Evolutionary conservation across 2,329 filamentous ascomycete species (phyloP), one percentile per base, ranked within the genome.

Genomic region (Ilyonectria mors-panacis): DNA sequence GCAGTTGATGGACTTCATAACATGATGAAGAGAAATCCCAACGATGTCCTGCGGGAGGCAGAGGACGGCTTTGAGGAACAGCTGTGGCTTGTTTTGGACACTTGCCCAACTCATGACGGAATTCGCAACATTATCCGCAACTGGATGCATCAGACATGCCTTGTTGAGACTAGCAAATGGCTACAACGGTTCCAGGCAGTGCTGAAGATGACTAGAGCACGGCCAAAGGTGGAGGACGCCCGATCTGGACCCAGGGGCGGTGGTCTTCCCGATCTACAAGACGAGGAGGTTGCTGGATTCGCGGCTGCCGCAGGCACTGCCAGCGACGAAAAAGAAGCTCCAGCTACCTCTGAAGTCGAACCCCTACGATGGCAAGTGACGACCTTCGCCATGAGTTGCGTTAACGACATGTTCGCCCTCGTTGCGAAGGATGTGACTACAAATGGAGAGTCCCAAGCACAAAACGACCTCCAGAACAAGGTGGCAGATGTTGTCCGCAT

Each of bases 211-310:
- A 97, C 93, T 0, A 90, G 93, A 70, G 87, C 88, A 33, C 93
- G 92, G 76, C 81, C 83, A 2, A 87, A 90, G 47, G 86, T 89
- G 30, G 85, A 87, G 48, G 78, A 84, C 1, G 78, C 81, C 6
- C 81, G 81, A 19, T 78, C 84, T 4, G 80, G 84, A 12, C 88
- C 74, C 85, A 73, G 78, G 81, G 69, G 68, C 7, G 85, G 84
- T 10, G 84, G 86, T 4, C 85, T 88, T 13, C 87, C 93, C n/a
- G 96, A 99, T 74, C 82, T 98, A 0, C 93, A 95, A 69, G 96
- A 99, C 77, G 96, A 99, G 78, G 97, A 99, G 79, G 95, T 97
- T 39, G 96, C 96, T 59, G 96, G 96, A 0, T 98, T 99, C 77
- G 95, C 95, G 35, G 89, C 91, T n/a, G 91, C 92, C 1, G 87